Evolutionary conservation across 768 basidiomycete genomes (phyloP).

Genomic region (Termitomyces sp.): DNA sequence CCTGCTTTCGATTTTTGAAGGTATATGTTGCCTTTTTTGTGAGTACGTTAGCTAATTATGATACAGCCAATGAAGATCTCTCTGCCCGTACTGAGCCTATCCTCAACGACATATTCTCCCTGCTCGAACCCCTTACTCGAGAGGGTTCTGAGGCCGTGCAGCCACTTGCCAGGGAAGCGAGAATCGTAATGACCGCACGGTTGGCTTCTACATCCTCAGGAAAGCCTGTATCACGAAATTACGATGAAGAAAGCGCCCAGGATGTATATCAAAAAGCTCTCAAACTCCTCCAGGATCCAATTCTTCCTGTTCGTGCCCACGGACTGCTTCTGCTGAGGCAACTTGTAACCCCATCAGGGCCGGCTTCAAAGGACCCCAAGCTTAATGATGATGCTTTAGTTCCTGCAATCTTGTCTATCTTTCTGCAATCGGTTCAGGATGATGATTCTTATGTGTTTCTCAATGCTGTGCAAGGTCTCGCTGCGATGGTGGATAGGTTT

Average conservation of each 20-base stretch:
- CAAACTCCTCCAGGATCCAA: conserved; percentile 84
- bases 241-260: conserved; percentile 43
- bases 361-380: conserved; percentile 18
- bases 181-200: conserved; percentile 81
- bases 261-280: conserved; percentile 85
- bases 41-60: background rate
- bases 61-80: conserved; percentile 51
- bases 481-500: conserved; percentile 77
- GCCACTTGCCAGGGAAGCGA: conserved; percentile 69
- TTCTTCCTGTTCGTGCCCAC: conserved; percentile 92
- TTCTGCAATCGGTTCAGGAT: conserved; percentile 80
- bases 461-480: conserved; percentile 87
- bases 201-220: conserved; percentile 54
- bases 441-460: conserved; percentile 96
- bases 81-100: conserved; percentile 59
- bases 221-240: conserved; percentile 18
- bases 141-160: conserved; percentile 46
- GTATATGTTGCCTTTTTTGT: conserved; percentile 33
- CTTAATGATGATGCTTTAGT: conserved; percentile 56
- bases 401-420: conserved; percentile 84
- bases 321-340: conserved; percentile 81
- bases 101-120: conserved; percentile 66
- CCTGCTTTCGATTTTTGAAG: conserved; percentile 83
- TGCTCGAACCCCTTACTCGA: conserved; percentile 56
- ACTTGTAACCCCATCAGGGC: conserved; percentile 49